Evolutionary conservation across 2,329 filamentous ascomycete genomes (phyloP), one percentile per base, ranked within the genome.

Genomic region (Penicillium decumbens): DNA sequence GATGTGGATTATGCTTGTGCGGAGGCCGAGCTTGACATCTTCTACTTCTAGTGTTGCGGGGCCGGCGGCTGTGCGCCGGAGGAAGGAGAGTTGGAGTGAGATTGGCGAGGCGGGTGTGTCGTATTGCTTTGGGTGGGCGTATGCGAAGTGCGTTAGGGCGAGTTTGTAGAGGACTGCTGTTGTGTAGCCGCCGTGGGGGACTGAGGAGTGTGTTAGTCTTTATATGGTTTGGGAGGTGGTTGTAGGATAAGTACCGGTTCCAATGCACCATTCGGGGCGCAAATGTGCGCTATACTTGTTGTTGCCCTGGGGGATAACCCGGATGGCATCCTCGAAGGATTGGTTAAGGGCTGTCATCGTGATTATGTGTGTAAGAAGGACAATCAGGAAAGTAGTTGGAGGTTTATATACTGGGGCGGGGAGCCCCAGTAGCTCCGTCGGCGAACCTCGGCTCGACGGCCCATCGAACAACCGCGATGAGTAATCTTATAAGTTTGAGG

Each of bases 131-230:
- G 77, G 73, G 51, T 75, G 70, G 18, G 84, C 77, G 5, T 82
- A 79, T 6, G 75, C 67, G 71, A 85, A 84, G 66, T 87, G 84
- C 2, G 72, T 75, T 8, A 72, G 69, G 23, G 81, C 81, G 15
- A 83, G 80, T 46, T 77, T 75, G 53, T 85, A 75, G 53, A 89
- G 77, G 42, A 79, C 75, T 0, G 82, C 77, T 8, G 84, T 83
- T 13, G 87, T 80, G 59, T 84, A 86, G 50, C 85, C 85, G 45
- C 85, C 85, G 65, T 89, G 83, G 5, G 85, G 84, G 10, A 88
- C 85, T 84, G 61, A 12, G 30, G 40, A 28, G n/a, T 44, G n/a
- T 41, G 43, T 59, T 50, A 52, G 45, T 51, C 48, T 50, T 27
- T 38, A 38, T 47, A 23, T 42, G 8, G 7, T 49, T 49, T 29